Evolutionary conservation across 257 asterid species (phyloP).

Genomic region (Nicotiana paniculata): DNA sequence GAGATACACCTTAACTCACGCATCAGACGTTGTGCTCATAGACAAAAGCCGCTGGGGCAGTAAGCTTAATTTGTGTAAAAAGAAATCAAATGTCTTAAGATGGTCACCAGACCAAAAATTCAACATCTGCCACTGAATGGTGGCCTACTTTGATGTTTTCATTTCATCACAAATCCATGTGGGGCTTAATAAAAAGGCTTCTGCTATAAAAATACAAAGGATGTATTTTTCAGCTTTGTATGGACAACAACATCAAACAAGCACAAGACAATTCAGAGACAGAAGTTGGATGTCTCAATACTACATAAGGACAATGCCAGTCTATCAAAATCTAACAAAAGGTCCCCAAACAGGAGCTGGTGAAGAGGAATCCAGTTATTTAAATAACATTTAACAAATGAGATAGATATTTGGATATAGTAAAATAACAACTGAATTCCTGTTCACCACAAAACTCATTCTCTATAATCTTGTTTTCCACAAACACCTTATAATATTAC

Average conservation of each 20-base stretch:
- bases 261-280: background rate
- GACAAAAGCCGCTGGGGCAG: no score
- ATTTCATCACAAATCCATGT: background rate
- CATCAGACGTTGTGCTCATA: no score
- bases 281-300: background rate
- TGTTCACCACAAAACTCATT: constrained; percentile 29
- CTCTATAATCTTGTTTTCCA: constrained; percentile 8
- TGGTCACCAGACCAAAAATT: background rate
- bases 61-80: background rate
- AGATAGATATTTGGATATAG: constrained; percentile 7
- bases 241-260: constrained; percentile 7
- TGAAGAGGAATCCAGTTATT: constrained; percentile 42
- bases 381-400: constrained; percentile 16
- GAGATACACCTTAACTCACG: no score
- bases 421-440: constrained; percentile 27
- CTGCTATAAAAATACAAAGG: background rate
- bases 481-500: constrained; percentile 14
- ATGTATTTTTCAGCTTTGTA: constrained; percentile 3
- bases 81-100: background rate
- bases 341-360: constrained; percentile 14
- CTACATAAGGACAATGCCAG: background rate
- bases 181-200: background rate
- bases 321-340: background rate
- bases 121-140: background rate
- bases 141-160: background rate